Percentiles rank a stretch among this genome's conserved stretches.
Evolutionary conservation across 805 yeast species (phyloP).

Genomic region (Zygotorulaspora sp.): DNA sequence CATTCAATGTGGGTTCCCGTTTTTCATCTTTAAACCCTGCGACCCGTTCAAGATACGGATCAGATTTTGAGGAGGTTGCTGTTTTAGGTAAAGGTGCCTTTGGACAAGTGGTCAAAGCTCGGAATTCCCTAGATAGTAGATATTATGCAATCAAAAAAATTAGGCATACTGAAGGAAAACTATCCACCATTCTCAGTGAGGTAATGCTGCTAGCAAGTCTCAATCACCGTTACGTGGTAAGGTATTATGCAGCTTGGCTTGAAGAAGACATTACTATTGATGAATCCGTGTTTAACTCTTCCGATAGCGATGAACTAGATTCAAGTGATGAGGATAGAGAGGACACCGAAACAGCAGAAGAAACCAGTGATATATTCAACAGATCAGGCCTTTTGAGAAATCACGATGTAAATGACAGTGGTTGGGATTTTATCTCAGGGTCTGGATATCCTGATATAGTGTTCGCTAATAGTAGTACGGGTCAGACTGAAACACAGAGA

Average conservation of each 20-base stretch:
- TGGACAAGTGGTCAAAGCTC: conserved; percentile 97
- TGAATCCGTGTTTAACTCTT: conserved; percentile 36
- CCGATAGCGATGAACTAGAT: conserved; percentile 30
- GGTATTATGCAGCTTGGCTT: conserved; percentile 97
- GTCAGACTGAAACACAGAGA: conserved; percentile 17
- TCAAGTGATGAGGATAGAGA: conserved; percentile 15
- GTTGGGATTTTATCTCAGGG: conserved; percentile 63
- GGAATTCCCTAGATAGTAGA: conserved; percentile 90
- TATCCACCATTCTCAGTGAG: conserved; percentile 80
- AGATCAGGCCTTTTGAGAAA: conserved; percentile 32
- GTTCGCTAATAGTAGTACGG: conserved; percentile 40
- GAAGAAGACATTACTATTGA: conserved; percentile 56
- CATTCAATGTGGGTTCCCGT: conserved; percentile 40
- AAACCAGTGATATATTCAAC: too few species aligned
- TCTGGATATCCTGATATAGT: conserved; percentile 50
- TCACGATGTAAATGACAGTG: conserved; percentile 26
- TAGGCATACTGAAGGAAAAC: conserved; percentile 71
- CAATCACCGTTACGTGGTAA: conserved; percentile 91
- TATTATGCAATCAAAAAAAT: conserved; percentile 93
- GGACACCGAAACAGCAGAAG: too few species aligned
- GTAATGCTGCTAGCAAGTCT: conserved; percentile 87
- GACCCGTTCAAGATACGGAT: conserved; percentile 65
- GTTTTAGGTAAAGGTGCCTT: conserved; percentile 91
- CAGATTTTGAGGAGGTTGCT: conserved; percentile 94
- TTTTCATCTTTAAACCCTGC: conserved; percentile 32